These are phyloP conservation scores for Linum lewisii DNA, from an alignment of 345 rosid species.

Conservation along the genomic window DNA sequence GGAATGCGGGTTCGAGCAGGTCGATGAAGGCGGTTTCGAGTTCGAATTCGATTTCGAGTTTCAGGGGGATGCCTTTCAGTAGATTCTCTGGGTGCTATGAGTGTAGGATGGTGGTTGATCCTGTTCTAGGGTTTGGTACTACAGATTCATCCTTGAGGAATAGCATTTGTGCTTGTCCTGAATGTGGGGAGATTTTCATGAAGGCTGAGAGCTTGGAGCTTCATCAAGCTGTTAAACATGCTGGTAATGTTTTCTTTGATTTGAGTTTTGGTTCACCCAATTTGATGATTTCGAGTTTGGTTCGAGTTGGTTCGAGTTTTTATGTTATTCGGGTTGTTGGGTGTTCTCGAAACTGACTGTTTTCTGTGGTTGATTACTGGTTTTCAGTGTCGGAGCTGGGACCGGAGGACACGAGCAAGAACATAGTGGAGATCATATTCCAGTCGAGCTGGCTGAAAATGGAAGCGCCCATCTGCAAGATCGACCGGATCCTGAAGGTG, in stretches of 20 bases:
- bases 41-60: conserved; percentile 9
- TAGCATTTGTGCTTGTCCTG: conserved; percentile 50
- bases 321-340: too few relatives aligned
- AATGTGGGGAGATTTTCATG: conserved; percentile 63
- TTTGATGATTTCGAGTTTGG: not conserved
- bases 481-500: conserved; percentile 65
- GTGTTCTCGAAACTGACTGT: not conserved
- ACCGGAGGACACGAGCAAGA: conserved; percentile 70
- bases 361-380: too few relatives aligned
- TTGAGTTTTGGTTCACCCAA: not conserved
- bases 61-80: conserved; percentile 55
- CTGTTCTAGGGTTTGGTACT: conserved; percentile 31
- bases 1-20: not conserved
- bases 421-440: conserved; percentile 83
- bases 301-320: too few relatives aligned
- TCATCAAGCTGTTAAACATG: conserved; percentile 62
- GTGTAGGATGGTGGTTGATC: conserved; percentile 74
- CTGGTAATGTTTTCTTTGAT: conserved; percentile 29
- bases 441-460: conserved; percentile 83
- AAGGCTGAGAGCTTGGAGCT: conserved; percentile 60
- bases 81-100: conserved; percentile 73
- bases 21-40: conserved; percentile 21
- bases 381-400: conserved; percentile 68
- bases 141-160: conserved; percentile 49
- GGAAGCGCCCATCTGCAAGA: conserved; percentile 49